These are phyloP conservation scores for Dovyalis caffra DNA, from an alignment of 345 rosid species.

Conservation along the genomic window DNA sequence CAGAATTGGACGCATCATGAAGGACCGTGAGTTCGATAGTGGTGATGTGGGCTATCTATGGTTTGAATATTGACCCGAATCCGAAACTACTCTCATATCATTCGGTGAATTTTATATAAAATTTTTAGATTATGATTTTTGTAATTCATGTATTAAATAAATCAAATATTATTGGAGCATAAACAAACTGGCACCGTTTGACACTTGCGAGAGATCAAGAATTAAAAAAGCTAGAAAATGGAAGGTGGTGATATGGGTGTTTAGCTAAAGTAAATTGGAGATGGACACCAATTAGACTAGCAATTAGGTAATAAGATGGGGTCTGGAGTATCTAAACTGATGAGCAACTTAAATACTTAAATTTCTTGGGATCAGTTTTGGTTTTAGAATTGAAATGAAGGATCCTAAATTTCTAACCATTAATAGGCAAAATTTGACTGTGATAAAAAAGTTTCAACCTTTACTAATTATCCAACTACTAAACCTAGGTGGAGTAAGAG, in stretches of 20 bases:
- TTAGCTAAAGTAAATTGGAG: not conserved
- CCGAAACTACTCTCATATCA: too few relatives aligned
- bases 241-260: not conserved
- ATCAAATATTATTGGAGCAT: too few relatives aligned
- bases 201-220: not conserved
- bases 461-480: not conserved
- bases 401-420: not conserved
- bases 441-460: not conserved
- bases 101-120: too few relatives aligned
- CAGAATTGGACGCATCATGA: too few relatives aligned
- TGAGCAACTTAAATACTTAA: not conserved
- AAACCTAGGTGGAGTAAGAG: not conserved
- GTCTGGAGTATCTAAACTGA: not conserved
- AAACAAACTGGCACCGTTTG: not conserved
- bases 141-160: too few relatives aligned
- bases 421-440: not conserved
- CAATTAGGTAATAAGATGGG: not conserved
- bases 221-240: not conserved
- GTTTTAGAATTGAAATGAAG: not conserved
- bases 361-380: not conserved
- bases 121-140: too few relatives aligned
- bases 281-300: not conserved
- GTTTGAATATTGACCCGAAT: too few relatives aligned
- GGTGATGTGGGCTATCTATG: too few relatives aligned
- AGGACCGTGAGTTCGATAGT: too few relatives aligned